Conservation (phyloP, 2,329 filamentous ascomycete genomes). For the Paracamarosporium sp. region DNA sequence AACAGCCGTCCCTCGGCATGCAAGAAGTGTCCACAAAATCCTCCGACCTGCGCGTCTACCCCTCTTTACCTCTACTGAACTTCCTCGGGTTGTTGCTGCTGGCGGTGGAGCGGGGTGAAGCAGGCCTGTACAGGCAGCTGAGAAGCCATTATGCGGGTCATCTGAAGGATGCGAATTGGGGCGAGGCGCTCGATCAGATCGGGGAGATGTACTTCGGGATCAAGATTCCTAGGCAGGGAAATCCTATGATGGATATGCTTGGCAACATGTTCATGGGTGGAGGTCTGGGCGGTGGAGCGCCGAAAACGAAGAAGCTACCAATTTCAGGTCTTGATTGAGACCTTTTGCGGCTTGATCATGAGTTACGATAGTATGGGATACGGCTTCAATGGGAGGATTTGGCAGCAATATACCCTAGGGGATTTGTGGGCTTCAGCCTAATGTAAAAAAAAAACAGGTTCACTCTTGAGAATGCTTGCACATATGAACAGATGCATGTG, state of each 20-base stretch:
- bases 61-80: slow-evolving; percentile 91
- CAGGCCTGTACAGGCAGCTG: slow-evolving; percentile 81
- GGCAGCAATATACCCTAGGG: neutral
- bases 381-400: slow-evolving; percentile 2
- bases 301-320: slow-evolving; percentile 52
- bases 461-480: too few species aligned
- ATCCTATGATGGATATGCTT: slow-evolving; percentile 98
- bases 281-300: slow-evolving; percentile 60
- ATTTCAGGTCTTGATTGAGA: slow-evolving; percentile 45
- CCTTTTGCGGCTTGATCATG: neutral
- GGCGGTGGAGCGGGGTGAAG: slow-evolving; percentile 78
- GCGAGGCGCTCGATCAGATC: slow-evolving; percentile 79
- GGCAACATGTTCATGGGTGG: slow-evolving; percentile 88
- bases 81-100: slow-evolving; percentile 87
- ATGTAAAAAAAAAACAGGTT: too few species aligned
- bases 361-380: slow-evolving; percentile 13
- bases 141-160: slow-evolving; percentile 80
- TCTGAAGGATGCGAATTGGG: slow-evolving; percentile 81
- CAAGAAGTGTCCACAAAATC: slow-evolving; percentile 80
- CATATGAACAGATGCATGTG: neutral
- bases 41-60: slow-evolving; percentile 82
- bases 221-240: slow-evolving; percentile 83
- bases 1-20: slow-evolving; percentile 70
- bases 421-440: neutral
- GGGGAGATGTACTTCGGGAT: slow-evolving; percentile 98